Conservation (phyloP, 345 rosid species). For the Isatis tinctoria region DNA sequence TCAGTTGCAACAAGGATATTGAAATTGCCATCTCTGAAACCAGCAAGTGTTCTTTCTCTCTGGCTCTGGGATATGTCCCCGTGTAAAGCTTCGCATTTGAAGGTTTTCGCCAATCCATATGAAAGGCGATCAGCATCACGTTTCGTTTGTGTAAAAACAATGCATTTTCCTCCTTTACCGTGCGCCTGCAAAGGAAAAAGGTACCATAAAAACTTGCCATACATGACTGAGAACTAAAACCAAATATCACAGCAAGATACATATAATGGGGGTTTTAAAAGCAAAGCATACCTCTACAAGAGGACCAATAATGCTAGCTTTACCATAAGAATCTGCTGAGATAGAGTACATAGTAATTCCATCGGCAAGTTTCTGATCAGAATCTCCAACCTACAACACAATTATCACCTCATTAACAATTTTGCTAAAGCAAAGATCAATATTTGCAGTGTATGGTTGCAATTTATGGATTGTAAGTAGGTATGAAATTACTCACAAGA, state of each 20-base stretch:
- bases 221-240: neutral
- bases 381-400: slow-evolving; percentile 81
- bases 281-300: slow-evolving; percentile 62
- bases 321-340: slow-evolving; percentile 50
- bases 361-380: slow-evolving; percentile 88
- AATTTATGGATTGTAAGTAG: neutral
- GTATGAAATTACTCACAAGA: slow-evolving; percentile 57
- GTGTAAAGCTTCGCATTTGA: slow-evolving; percentile 86
- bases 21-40: slow-evolving; percentile 77
- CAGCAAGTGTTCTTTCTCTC: slow-evolving; percentile 90
- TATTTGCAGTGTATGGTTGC: neutral
- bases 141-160: slow-evolving; percentile 91
- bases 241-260: neutral
- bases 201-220: neutral
- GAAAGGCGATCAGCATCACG: slow-evolving; percentile 93
- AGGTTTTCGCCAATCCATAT: slow-evolving; percentile 59
- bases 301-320: slow-evolving; percentile 77
- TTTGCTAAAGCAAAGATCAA: neutral
- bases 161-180: slow-evolving; percentile 82
- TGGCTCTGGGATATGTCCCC: slow-evolving; percentile 91
- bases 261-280: neutral
- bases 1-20: slow-evolving; percentile 94
- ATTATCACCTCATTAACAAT: slow-evolving; percentile 4
- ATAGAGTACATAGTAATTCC: slow-evolving; percentile 84
- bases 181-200: slow-evolving; percentile 28